Percentiles rank a stretch among this genome's conserved stretches.
phyloP scores from a whole-genome alignment of 768 basidiomycete genomes.

The Amanita polypyramis region DNA sequence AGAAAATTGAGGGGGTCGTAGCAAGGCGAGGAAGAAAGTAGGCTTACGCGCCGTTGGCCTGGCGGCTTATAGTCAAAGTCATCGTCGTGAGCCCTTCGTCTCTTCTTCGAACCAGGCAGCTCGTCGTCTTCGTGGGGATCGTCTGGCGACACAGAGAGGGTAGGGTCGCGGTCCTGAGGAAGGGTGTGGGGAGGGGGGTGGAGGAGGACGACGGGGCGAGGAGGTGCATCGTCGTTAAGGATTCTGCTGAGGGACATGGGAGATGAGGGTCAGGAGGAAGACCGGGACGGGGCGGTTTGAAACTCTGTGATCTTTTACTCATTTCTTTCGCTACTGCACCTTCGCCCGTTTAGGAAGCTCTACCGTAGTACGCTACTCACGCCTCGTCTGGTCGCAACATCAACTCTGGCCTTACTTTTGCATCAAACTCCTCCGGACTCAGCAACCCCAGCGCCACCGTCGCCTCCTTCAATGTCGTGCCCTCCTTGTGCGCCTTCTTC shows the following conservation, averaged over 20 bases:
- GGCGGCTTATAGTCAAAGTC: slow-evolving; percentile 46
- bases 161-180: not conserved
- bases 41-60: slow-evolving; percentile 45
- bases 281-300: slow-evolving; percentile 18
- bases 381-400: slow-evolving; percentile 63
- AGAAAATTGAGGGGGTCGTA: not conserved
- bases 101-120: slow-evolving; percentile 23
- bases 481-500: slow-evolving; percentile 99
- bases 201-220: slow-evolving; percentile 14
- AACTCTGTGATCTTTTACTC: slow-evolving; percentile 22
- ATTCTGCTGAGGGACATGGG: slow-evolving; percentile 72
- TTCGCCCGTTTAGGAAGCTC: slow-evolving; percentile 17
- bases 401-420: slow-evolving; percentile 84
- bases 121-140: slow-evolving; percentile 6
- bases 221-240: slow-evolving; percentile 63
- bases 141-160: not conserved
- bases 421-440: slow-evolving; percentile 86
- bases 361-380: slow-evolving; percentile 11
- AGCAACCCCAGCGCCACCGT: slow-evolving; percentile 82
- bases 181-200: slow-evolving; percentile 10
- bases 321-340: slow-evolving; percentile 20
- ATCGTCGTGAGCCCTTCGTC: slow-evolving; percentile 35
- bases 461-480: slow-evolving; percentile 91
- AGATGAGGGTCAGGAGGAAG: not conserved
- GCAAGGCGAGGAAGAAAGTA: slow-evolving; percentile 3